These are phyloP conservation scores for Graphiopsis chlorocephala DNA, from an alignment of 2,329 filamentous ascomycete genomes.

Conservation along the genomic window DNA sequence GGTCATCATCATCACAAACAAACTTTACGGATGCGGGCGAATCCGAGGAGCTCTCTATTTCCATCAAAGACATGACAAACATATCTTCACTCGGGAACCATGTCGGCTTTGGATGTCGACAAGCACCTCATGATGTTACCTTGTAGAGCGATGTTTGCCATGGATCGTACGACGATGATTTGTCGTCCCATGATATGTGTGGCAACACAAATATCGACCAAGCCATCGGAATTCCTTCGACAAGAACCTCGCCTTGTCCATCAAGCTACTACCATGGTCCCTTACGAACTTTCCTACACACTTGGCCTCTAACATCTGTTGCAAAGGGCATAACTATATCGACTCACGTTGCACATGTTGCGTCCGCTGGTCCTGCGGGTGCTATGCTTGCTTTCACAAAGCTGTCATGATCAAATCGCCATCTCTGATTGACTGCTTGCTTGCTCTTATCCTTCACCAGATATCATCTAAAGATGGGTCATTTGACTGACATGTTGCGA, in stretches of 20 bases:
- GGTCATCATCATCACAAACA: constrained; percentile 5
- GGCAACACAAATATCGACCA: background rate
- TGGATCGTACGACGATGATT: background rate
- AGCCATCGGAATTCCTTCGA: background rate
- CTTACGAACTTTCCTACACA: background rate
- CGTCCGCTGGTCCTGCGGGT: background rate
- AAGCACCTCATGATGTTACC: background rate
- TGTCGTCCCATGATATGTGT: background rate
- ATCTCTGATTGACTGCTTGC: background rate
- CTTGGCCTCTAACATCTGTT: background rate
- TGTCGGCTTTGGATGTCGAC: background rate
- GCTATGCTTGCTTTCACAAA: background rate
- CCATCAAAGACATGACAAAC: background rate
- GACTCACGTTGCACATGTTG: background rate
- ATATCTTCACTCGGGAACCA: background rate
- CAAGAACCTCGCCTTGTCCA: background rate
- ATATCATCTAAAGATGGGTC: background rate
- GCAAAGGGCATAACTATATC: background rate
- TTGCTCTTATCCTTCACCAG: background rate
- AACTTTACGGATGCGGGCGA: background rate
- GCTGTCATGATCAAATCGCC: background rate
- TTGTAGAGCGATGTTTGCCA: background rate
- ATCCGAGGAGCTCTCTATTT: background rate
- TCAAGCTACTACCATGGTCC: background rate
- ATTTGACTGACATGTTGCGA: background rate